Evolutionary conservation across 306 rosid genomes (phyloP).

Genomic region (Citrullus mucosospermus): DNA sequence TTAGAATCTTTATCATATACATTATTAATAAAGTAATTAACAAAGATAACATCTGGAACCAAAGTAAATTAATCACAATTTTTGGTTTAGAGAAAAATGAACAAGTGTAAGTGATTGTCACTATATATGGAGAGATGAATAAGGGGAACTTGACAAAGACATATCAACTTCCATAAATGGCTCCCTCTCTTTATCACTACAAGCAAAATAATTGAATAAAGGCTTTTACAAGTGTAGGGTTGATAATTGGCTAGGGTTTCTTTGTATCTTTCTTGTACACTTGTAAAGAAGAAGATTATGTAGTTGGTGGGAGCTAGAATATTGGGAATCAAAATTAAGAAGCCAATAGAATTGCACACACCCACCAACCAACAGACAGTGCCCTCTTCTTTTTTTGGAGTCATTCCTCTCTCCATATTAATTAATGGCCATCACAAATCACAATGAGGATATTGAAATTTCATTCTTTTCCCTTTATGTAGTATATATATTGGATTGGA

Average conservation of each 20-base stretch:
- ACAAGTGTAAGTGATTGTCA: background rate
- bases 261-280: background rate
- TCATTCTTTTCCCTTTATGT: background rate
- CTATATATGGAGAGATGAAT: background rate
- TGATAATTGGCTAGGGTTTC: background rate
- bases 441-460: background rate
- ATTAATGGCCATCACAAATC: background rate
- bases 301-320: background rate
- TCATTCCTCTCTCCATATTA: background rate
- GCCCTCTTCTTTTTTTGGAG: no score
- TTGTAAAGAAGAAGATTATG: background rate
- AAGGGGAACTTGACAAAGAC: background rate
- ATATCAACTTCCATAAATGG: background rate
- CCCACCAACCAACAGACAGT: background rate
- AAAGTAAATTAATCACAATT: background rate
- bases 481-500: background rate
- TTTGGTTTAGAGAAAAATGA: background rate
- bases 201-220: background rate
- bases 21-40: background rate
- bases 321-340: background rate
- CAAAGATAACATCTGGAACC: background rate
- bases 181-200: background rate
- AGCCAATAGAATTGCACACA: background rate
- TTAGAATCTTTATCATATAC: no score
- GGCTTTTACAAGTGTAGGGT: slow-evolving; percentile 1